Evolutionary conservation across 192 early-diverging fungal species (phyloP).

Genomic region (Allomyces javanicus): DNA sequence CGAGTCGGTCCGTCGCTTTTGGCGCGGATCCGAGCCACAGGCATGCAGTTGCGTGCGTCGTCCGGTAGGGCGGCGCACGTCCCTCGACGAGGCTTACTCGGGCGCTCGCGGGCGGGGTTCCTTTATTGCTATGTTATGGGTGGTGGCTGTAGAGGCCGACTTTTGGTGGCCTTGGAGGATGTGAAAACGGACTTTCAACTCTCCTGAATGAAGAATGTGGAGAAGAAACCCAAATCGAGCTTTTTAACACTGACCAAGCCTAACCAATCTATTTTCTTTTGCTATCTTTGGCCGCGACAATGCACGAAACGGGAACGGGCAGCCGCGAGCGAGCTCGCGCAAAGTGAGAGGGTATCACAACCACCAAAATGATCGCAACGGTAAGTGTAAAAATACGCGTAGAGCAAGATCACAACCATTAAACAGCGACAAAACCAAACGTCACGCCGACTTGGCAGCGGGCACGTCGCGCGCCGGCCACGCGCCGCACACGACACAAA

Average conservation of each 20-base stretch:
- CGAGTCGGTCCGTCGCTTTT: not conserved
- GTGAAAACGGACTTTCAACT: not conserved
- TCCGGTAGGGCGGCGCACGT: not conserved
- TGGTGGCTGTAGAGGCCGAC: too few species aligned
- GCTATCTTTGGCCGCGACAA: too few species aligned
- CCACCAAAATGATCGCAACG: too few species aligned
- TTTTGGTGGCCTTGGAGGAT: not conserved
- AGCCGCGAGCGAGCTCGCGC: too few species aligned
- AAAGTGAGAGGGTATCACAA: too few species aligned
- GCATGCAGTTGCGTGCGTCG: not conserved
- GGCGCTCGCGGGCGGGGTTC: not conserved
- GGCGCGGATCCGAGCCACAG: not conserved
- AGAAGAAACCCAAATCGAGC: not conserved
- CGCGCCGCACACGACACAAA: slow-evolving; percentile 42
- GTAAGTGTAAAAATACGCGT: too few species aligned
- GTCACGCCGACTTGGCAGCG: too few species aligned
- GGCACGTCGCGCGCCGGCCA: slow-evolving; percentile 26
- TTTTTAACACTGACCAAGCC: not conserved
- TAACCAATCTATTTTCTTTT: not conserved
- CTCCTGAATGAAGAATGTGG: not conserved
- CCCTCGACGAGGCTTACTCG: not conserved
- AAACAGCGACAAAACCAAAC: too few species aligned
- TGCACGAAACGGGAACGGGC: too few species aligned
- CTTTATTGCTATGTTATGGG: not conserved
- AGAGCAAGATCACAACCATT: too few species aligned